Percentiles rank a stretch among this genome's conserved stretches.
phyloP scores from a whole-genome alignment of 2,329 filamentous ascomycete species.

The Colletotrichum falcatum region DNA sequence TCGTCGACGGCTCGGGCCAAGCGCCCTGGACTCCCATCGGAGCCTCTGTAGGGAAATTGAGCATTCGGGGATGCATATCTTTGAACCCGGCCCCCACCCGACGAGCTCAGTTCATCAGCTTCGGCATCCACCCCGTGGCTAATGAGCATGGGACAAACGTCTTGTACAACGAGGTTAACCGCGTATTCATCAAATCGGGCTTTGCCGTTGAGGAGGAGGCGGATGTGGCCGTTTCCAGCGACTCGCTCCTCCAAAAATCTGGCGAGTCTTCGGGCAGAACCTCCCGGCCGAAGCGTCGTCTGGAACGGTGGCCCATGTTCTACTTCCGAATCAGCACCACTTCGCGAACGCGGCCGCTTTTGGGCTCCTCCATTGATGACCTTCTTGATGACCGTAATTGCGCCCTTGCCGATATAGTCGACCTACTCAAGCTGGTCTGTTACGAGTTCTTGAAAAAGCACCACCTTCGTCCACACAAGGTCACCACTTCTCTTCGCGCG shows the following conservation, averaged over 20 bases:
- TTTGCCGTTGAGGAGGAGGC: conserved; percentile 74
- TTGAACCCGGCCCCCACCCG: conserved; percentile 77
- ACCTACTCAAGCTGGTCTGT: conserved; percentile 76
- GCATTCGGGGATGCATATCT: conserved; percentile 78
- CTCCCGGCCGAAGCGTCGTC: conserved; percentile 67
- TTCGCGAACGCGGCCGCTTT: background rate
- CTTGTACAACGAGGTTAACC: conserved; percentile 83
- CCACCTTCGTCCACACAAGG: conserved; percentile 69
- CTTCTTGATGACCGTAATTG: conserved; percentile 60
- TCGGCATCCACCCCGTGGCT: conserved; percentile 77
- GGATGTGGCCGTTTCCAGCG: conserved; percentile 48
- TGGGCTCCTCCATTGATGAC: conserved; percentile 43
- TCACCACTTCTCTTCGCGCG: conserved; percentile 40
- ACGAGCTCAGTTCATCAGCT: conserved; percentile 82
- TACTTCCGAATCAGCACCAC: conserved; percentile 72
- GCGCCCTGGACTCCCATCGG: conserved; percentile 77
- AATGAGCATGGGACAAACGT: conserved; percentile 69
- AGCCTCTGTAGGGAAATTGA: conserved; percentile 71
- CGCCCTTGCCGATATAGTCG: conserved; percentile 64
- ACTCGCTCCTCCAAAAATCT: conserved; percentile 53
- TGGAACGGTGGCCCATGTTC: conserved; percentile 92
- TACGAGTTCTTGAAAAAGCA: conserved; percentile 81
- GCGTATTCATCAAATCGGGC: conserved; percentile 77
- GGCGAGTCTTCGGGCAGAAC: conserved; percentile 61
- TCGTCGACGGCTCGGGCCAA: conserved; percentile 65